Conservation (phyloP, 306 rosid genomes). For the Ziziphus jujuba region DNA sequence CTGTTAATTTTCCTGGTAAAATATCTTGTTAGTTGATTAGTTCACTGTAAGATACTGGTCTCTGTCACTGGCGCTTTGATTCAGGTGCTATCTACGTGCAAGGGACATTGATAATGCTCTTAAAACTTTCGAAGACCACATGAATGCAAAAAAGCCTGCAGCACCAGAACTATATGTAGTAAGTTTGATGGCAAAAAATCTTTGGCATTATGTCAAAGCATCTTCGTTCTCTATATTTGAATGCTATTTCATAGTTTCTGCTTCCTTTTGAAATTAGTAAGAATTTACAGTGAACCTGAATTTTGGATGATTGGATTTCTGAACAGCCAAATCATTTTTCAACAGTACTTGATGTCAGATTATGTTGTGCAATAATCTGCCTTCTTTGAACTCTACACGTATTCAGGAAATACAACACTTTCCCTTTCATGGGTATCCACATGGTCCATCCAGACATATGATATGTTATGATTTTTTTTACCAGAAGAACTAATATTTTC, state of each 20-base stretch:
- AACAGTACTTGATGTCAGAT: too few relatives aligned
- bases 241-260: background rate
- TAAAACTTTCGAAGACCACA: conserved; percentile 53
- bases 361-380: too few relatives aligned
- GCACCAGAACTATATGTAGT: conserved; percentile 61
- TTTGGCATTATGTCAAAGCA: conserved; percentile 10
- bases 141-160: conserved; percentile 36
- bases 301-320: background rate
- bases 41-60: background rate
- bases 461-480: too few relatives aligned
- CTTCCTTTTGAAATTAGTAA: background rate
- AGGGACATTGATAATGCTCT: conserved; percentile 77
- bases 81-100: conserved; percentile 74
- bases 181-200: conserved; percentile 33
- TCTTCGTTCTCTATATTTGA: background rate
- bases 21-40: too few relatives aligned
- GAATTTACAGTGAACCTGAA: background rate
- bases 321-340: background rate
- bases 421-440: too few relatives aligned
- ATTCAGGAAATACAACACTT: too few relatives aligned
- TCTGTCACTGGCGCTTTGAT: conserved; percentile 26
- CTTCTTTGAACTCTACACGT: too few relatives aligned
- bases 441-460: too few relatives aligned
- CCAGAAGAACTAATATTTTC: too few relatives aligned
- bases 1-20: background rate